A percentile compares a stretch with the other conserved stretches of the same genome.
Evolutionary conservation across 1,139 yeast genomes (phyloP).

Genomic region (Taphrina flavorubra): DNA sequence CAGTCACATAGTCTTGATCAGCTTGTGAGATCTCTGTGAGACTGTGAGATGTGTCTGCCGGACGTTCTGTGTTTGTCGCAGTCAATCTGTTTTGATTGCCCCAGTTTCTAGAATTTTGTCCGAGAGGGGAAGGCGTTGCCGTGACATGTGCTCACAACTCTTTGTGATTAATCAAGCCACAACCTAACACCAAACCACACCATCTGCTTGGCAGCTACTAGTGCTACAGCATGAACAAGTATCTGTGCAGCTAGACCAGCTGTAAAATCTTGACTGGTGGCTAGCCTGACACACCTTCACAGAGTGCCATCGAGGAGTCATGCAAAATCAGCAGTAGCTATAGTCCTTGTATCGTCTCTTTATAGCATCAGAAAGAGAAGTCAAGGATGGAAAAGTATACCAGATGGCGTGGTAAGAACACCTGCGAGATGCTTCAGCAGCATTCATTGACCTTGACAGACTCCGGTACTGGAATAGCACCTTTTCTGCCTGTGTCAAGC

Average conservation of each 20-base stretch:
- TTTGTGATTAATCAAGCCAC: slow-evolving; percentile 8
- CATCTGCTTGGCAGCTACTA: too few species aligned
- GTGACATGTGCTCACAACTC: slow-evolving; percentile 1
- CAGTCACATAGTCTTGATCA: slow-evolving; percentile 1
- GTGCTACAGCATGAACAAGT: too few species aligned
- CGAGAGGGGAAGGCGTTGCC: slow-evolving; percentile 1
- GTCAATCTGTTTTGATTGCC: slow-evolving; percentile 24
- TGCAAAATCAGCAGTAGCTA: too few species aligned
- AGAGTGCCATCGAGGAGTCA: too few species aligned
- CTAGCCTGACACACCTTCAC: too few species aligned
- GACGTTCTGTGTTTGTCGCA: not conserved
- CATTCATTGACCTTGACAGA: not conserved
- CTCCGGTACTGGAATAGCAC: slow-evolving; percentile 39
- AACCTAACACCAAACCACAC: too few species aligned
- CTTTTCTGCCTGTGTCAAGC: slow-evolving; percentile 32
- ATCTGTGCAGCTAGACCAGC: too few species aligned
- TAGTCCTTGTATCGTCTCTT: too few species aligned
- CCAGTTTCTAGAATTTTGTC: not conserved
- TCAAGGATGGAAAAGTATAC: slow-evolving; percentile 31
- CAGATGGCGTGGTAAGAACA: slow-evolving; percentile 31
- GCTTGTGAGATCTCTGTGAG: not conserved
- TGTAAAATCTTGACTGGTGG: too few species aligned
- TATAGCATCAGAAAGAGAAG: not conserved
- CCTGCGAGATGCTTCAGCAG: too few species aligned
- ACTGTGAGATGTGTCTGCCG: not conserved